phyloP scores from a whole-genome alignment of 2,329 filamentous ascomycete genomes.

The Clarireedia hainanense region DNA sequence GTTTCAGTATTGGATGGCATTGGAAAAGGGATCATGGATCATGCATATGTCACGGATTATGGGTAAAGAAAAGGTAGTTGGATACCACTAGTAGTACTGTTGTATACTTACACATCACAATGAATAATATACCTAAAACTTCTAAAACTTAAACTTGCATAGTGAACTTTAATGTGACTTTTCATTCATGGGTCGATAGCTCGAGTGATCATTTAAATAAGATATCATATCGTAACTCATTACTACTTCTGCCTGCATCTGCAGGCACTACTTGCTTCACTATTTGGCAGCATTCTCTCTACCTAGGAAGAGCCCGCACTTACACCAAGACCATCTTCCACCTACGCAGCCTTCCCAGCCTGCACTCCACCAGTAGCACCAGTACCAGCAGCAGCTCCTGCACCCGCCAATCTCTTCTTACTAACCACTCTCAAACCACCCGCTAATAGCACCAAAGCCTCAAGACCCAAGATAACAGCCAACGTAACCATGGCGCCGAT shows the following conservation, averaged over 20 bases:
- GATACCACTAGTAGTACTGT: neutral
- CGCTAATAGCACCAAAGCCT: slow-evolving; percentile 43
- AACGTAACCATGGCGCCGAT: slow-evolving; percentile 66
- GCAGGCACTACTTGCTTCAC: neutral
- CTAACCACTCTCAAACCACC: slow-evolving; percentile 51
- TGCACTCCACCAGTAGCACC: neutral
- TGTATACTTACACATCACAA: neutral
- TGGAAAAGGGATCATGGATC: neutral
- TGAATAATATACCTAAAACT: neutral
- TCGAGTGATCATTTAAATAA: neutral
- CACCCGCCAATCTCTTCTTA: slow-evolving; percentile 37
- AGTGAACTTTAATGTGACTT: too few relatives aligned
- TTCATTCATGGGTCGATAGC: too few relatives aligned
- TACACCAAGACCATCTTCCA: too few relatives aligned
- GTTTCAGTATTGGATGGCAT: neutral
- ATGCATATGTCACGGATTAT: neutral
- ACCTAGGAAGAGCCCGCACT: too few relatives aligned
- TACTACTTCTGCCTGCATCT: too few relatives aligned
- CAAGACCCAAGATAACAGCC: slow-evolving; percentile 51
- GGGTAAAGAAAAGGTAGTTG: neutral
- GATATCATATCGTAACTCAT: too few relatives aligned
- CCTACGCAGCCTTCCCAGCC: neutral
- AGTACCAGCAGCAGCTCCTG: neutral
- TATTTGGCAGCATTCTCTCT: too few relatives aligned
- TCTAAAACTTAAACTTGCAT: too few relatives aligned